Conservation (phyloP, 306 rosid species). For the Dalbergia cochinchinensis region DNA sequence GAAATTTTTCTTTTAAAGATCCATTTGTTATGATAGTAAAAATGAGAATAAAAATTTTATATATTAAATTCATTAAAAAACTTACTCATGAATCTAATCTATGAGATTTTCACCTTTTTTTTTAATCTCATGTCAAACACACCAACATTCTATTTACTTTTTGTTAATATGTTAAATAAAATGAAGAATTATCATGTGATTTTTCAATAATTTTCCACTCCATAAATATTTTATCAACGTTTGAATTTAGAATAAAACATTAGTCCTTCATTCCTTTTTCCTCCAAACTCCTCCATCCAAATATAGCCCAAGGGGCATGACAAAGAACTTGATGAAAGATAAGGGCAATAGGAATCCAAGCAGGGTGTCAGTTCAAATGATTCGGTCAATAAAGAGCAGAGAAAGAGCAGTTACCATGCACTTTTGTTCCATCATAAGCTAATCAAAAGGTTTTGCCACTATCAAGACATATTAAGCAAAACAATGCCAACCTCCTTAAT, state of each 20-base stretch:
- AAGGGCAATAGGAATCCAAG: constrained; percentile 50
- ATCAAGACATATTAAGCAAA: constrained; percentile 33
- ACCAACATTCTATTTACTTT: background rate
- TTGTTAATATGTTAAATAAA: background rate
- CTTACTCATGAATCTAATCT: too few species aligned
- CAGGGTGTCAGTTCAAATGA: constrained; percentile 50
- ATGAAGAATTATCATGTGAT: background rate
- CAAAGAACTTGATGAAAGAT: constrained; percentile 39
- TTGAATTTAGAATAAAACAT: background rate
- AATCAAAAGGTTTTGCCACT: constrained; percentile 39
- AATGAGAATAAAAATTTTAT: too few species aligned
- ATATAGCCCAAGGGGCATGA: background rate
- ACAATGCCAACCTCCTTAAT: background rate
- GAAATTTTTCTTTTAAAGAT: too few species aligned
- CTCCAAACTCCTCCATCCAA: constrained; percentile 26
- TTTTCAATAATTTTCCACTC: background rate
- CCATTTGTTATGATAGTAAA: too few species aligned
- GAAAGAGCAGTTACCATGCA: constrained; percentile 21
- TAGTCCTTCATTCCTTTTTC: background rate
- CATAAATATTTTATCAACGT: background rate
- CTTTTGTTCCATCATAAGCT: constrained; percentile 47
- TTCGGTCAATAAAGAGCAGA: constrained; percentile 55
- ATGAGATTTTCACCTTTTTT: too few species aligned
- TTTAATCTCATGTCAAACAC: too few species aligned
- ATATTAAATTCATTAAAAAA: too few species aligned